These are phyloP conservation scores for Tetradesmus lagerheimii DNA, from an alignment of 139 green algal genomes.

Conservation along the genomic window DNA sequence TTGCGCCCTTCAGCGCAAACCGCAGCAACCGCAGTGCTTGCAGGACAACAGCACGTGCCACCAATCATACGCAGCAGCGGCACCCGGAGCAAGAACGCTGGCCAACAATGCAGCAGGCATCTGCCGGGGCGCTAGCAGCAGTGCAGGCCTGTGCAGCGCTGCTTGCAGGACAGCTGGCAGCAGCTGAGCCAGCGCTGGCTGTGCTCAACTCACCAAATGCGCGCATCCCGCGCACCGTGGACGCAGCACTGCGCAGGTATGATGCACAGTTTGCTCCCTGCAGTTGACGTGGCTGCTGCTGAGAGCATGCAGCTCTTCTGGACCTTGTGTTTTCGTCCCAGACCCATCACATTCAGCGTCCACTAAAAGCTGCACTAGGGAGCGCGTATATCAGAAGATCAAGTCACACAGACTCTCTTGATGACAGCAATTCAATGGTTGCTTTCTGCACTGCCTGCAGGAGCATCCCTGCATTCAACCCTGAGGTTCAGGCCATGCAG, in stretches of 20 bases:
- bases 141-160: neutral
- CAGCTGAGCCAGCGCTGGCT: constrained; percentile 58
- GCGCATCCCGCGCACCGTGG: constrained; percentile 69
- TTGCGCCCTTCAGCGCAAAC: neutral
- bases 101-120: neutral
- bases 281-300: no score
- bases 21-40: neutral
- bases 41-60: neutral
- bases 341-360: no score
- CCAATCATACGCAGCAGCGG: neutral
- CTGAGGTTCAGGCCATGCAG: constrained; percentile 71
- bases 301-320: no score
- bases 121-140: constrained; percentile 29
- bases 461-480: constrained; percentile 88
- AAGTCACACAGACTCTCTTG: no score
- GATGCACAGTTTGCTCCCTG: neutral
- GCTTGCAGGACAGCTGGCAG: constrained; percentile 29
- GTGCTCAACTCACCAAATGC: constrained; percentile 82
- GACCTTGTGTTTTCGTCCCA: no score
- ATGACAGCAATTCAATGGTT: no score
- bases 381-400: no score
- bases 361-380: no score
- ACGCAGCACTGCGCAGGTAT: constrained; percentile 71
- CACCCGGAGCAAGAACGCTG: neutral
- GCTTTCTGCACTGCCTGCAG: constrained; percentile 12